Base-by-base conservation (phyloP, 164 flowering plant genomes). In the Aristolochia fimbriata region DNA sequence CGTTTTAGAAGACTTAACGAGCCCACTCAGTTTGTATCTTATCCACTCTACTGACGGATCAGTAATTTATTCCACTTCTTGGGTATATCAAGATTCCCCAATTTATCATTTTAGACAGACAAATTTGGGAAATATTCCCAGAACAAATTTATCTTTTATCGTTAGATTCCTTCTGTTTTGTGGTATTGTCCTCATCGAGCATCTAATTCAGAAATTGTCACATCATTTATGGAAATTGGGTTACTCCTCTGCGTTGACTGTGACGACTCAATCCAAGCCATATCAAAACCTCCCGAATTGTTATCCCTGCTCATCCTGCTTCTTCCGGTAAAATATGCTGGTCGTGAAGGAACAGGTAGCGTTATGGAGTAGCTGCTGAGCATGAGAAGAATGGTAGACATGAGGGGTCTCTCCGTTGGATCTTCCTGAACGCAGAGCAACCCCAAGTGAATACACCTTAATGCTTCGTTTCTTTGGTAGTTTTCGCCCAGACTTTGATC, bases 361-460 rank as follows among this genome's bases (percentile, higher is more conserved):
- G 56, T 43, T 6, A 58, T 20, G 10, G 70, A 53, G 16, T 62
- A 33, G 20, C 70, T 70, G 8, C 54, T 30, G 11, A 72, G 33
- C 71, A 69, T 73, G 1, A 73, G 27, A 46, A 77, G 71, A 0
- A 79, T 78, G 1, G 74, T 62, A 19, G 81, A 68, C 75, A 80
- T 82, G 23, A 72, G 62, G 1, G 87, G 87, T 48, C 85, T 77
- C 1, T 75, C 61, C 1, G 24, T 31, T 2, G 77, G 62, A 46
- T 77, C 71, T 60, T 75, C 76, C 63, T 77, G 85, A 22, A 82
- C 85, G 59, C 85, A 84, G 14, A 80, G 31, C 13, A 84, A 57
- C 1, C 80, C 86, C 15, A 84, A 72, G 1, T 79, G 83, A 6
- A 80, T 63, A 68, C 78, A 81, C 65, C 74, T 70, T 37, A 67